phyloP scores from a whole-genome alignment of 2,329 filamentous ascomycete genomes.

The Periconia digitata region DNA sequence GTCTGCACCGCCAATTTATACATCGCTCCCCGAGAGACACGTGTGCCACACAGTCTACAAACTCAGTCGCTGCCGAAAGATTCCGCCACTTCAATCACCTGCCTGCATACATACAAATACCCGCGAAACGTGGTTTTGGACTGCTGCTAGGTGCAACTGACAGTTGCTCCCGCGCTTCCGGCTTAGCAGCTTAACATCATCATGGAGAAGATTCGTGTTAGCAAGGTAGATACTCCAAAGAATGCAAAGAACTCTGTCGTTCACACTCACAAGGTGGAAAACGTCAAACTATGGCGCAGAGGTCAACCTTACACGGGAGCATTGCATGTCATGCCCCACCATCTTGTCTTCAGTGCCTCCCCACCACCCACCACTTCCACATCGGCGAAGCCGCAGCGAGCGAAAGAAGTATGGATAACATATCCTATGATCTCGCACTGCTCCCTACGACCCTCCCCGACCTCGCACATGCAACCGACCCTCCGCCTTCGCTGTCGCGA shows the following conservation, averaged over 20 bases:
- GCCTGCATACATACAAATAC: not conserved
- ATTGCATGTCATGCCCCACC: constrained; percentile 64
- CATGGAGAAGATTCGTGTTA: constrained; percentile 52
- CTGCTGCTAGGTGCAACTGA: not conserved
- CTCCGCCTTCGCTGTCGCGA: constrained; percentile 89
- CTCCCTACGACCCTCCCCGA: constrained; percentile 70
- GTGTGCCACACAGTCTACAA: too few species aligned
- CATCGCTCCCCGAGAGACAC: not conserved
- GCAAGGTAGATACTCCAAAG: constrained; percentile 41
- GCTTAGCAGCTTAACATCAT: constrained; percentile 8
- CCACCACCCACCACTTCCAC: constrained; percentile 34
- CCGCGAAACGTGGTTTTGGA: not conserved
- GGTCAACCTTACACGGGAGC: constrained; percentile 60
- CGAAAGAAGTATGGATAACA: constrained; percentile 85
- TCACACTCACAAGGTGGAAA: constrained; percentile 55
- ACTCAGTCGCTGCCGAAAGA: too few species aligned
- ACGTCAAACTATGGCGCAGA: constrained; percentile 61
- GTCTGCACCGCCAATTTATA: constrained; percentile 13
- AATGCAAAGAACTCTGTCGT: constrained; percentile 1
- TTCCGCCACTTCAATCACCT: not conserved
- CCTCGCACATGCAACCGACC: constrained; percentile 71
- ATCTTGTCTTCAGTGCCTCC: constrained; percentile 63
- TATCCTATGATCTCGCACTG: constrained; percentile 89
- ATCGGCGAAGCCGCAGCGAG: constrained; percentile 47
- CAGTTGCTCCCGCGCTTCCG: not conserved